These are phyloP conservation scores for Orbilia oligospora DNA, from an alignment of 2,329 filamentous ascomycete genomes.

Conservation along the genomic window DNA sequence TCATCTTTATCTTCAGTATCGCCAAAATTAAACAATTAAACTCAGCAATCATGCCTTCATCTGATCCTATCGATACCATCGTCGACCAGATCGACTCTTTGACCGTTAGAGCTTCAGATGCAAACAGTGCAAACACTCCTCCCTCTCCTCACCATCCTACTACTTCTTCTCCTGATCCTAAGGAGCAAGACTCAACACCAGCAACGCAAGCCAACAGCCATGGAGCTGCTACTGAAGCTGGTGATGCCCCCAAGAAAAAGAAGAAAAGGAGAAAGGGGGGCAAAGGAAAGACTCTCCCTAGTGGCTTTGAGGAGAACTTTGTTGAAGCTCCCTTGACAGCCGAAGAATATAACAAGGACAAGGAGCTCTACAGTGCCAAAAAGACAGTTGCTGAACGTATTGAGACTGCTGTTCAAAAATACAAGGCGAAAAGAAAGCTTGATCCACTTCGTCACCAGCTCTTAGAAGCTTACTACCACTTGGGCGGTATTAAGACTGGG, in stretches of 20 bases:
- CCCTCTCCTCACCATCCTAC: too few species aligned
- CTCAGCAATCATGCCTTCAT: slow-evolving; percentile 24
- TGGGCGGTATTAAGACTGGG: slow-evolving; percentile 81
- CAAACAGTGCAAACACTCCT: background rate
- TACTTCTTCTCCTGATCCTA: background rate
- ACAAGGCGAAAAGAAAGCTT: slow-evolving; percentile 81
- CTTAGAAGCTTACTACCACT: slow-evolving; percentile 84
- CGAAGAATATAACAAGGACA: slow-evolving; percentile 77
- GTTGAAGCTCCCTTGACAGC: slow-evolving; percentile 84
- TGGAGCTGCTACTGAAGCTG: slow-evolving; percentile 18
- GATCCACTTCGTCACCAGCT: slow-evolving; percentile 72
- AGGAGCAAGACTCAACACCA: slow-evolving; percentile 25
- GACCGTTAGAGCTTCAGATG: slow-evolving; percentile 14
- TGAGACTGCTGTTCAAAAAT: slow-evolving; percentile 86
- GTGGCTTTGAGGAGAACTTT: slow-evolving; percentile 85
- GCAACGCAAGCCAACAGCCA: slow-evolving; percentile 31
- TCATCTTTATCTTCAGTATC: too few species aligned
- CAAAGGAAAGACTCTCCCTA: slow-evolving; percentile 68
- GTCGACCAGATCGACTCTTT: slow-evolving; percentile 55
- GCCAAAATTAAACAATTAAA: background rate
- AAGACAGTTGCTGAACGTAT: slow-evolving; percentile 72
- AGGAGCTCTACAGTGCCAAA: slow-evolving; percentile 75
- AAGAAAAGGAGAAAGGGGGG: slow-evolving; percentile 68
- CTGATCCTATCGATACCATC: slow-evolving; percentile 43
- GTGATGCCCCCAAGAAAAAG: slow-evolving; percentile 59